Percentiles rank a stretch among this genome's conserved stretches.
Conservation (phyloP, 768 basidiomycete genomes). For the Trametes cubensis region DNA sequence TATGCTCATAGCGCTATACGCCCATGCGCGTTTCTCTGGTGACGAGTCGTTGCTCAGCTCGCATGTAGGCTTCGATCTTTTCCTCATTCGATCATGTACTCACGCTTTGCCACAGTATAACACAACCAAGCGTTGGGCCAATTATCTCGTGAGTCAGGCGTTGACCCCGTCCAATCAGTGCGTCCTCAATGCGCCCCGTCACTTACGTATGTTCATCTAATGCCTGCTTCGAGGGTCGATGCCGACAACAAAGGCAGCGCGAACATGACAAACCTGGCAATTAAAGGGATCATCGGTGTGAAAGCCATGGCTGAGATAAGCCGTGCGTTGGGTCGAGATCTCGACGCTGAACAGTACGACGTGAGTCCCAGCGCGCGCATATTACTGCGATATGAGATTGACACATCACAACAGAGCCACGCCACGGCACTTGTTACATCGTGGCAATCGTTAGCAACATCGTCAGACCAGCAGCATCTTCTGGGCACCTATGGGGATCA, state of each 20-base stretch:
- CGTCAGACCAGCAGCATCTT: slow-evolving; percentile 7
- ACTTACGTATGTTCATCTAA: no score
- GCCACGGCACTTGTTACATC: slow-evolving; percentile 9
- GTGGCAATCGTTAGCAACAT: slow-evolving; percentile 16
- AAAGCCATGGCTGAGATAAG: slow-evolving; percentile 30
- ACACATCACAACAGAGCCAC: slow-evolving; percentile 9
- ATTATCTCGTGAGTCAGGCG: slow-evolving; percentile 29
- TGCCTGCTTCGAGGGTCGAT: background rate
- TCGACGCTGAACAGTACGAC: slow-evolving; percentile 21
- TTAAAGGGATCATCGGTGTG: slow-evolving; percentile 31
- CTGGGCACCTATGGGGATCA: slow-evolving; percentile 12
- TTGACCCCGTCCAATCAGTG: slow-evolving; percentile 21
- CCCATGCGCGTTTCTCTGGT: slow-evolving; percentile 35
- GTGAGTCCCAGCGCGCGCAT: slow-evolving; percentile 7
- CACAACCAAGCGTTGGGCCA: slow-evolving; percentile 29
- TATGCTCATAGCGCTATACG: slow-evolving; percentile 33
- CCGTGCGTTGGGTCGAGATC: slow-evolving; percentile 9
- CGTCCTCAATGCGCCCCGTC: background rate
- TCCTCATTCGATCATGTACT: background rate
- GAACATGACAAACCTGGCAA: slow-evolving; percentile 29
- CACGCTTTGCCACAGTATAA: slow-evolving; percentile 23
- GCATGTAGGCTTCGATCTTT: slow-evolving; percentile 4
- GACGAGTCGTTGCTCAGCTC: slow-evolving; percentile 29
- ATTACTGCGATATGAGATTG: background rate
- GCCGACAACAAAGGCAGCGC: slow-evolving; percentile 19